Evolutionary conservation across 2,329 filamentous ascomycete genomes (phyloP).

Genomic region (Xylogone sp.): DNA sequence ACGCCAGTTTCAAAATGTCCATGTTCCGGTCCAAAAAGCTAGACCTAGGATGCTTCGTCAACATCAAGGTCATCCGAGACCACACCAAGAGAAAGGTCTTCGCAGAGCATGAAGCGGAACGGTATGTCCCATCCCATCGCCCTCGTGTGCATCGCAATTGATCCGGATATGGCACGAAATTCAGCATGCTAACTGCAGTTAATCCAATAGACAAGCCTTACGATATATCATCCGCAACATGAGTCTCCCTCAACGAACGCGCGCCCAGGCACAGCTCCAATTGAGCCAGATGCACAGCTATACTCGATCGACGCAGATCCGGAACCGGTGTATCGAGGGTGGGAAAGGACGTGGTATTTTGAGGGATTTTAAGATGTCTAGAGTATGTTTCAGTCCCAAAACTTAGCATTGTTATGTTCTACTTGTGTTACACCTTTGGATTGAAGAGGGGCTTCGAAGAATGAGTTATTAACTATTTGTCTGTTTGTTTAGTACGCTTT

Average conservation of each 20-base stretch:
- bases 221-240: conserved; percentile 94
- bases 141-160: not conserved
- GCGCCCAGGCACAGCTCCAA: conserved; percentile 90
- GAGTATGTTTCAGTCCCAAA: conserved; percentile 57
- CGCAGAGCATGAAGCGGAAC: conserved; percentile 79
- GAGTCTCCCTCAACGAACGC: conserved; percentile 72
- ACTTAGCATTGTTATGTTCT: too few relatives aligned
- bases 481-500: conserved; percentile 76
- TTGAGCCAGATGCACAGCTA: conserved; percentile 95
- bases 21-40: conserved; percentile 89
- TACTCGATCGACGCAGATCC: conserved; percentile 88
- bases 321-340: conserved; percentile 87
- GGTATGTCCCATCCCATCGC: conserved; percentile 39
- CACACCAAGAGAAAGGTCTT: conserved; percentile 96
- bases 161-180: not conserved
- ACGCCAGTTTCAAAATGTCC: conserved; percentile 53
- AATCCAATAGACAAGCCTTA: conserved; percentile 70
- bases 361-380: conserved; percentile 84
- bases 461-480: conserved; percentile 15
- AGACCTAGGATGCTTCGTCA: conserved; percentile 83
- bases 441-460: not conserved
- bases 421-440: too few relatives aligned
- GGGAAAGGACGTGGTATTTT: conserved; percentile 91
- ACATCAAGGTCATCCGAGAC: conserved; percentile 83
- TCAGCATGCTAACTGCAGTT: not conserved